Percentiles rank a stretch among this genome's conserved stretches.
These are phyloP conservation scores for Pythium apleroticum DNA, from an alignment of 352 stramenopile species.

Conservation along the genomic window DNA sequence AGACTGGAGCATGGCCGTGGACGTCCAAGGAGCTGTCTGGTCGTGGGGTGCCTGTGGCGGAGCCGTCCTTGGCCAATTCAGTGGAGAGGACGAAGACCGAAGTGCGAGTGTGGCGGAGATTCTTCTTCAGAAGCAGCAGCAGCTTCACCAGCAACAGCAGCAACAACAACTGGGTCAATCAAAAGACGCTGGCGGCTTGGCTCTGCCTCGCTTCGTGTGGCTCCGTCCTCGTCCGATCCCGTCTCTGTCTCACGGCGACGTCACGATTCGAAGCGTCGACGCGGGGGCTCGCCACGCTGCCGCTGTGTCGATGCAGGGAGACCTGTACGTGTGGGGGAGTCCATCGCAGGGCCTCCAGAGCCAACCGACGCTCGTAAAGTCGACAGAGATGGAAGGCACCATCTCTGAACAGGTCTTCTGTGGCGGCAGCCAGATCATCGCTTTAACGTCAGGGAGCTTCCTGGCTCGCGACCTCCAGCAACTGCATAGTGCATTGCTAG, in stretches of 20 bases:
- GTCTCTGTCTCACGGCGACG: constrained; percentile 37
- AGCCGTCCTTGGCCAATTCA: constrained; percentile 56
- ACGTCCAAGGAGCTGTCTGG: constrained; percentile 63
- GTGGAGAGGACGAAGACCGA: constrained; percentile 16
- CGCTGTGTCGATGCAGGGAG: constrained; percentile 81
- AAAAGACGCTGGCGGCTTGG: constrained; percentile 2
- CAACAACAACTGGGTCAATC: too few relatives aligned
- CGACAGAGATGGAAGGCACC: constrained; percentile 25
- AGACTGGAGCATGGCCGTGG: constrained; percentile 81
- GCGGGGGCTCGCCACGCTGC: constrained; percentile 88
- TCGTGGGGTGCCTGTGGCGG: constrained; percentile 74
- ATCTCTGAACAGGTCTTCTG: constrained; percentile 53
- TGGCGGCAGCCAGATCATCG: constrained; percentile 45
- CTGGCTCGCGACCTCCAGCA: constrained; percentile 41
- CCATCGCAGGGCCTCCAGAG: neutral
- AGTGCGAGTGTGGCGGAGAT: constrained; percentile 36
- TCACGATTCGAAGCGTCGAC: constrained; percentile 55
- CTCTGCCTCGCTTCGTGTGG: constrained; percentile 32
- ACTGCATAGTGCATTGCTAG: constrained; percentile 27
- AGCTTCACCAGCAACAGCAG: constrained; percentile 23
- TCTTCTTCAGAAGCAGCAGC: constrained; percentile 45
- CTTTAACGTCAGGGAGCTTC: constrained; percentile 52
- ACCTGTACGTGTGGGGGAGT: constrained; percentile 92
- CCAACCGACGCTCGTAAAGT: constrained; percentile 19
- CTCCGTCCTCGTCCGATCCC: constrained; percentile 37